A percentile compares a stretch with the other conserved stretches of the same genome.
Evolutionary conservation across 306 rosid species (phyloP).

Genomic region (Pyrus communis): DNA sequence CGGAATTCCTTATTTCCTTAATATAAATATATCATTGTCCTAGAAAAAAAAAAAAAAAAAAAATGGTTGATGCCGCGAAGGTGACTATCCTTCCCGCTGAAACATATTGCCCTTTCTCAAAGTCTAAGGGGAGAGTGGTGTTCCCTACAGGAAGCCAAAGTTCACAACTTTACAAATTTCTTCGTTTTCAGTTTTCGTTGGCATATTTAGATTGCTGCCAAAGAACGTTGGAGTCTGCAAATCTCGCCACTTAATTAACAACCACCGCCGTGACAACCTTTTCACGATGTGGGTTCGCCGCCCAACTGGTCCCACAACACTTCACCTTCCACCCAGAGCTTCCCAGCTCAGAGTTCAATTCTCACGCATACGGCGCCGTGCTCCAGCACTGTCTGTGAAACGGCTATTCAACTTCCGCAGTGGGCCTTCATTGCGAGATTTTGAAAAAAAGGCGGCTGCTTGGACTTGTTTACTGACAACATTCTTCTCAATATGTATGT

Average conservation of each 20-base stretch:
- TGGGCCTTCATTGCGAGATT: constrained; percentile 28
- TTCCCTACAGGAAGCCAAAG: background rate
- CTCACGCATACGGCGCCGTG: constrained; percentile 24
- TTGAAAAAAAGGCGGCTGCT: constrained; percentile 34
- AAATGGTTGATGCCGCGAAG: too few relatives aligned
- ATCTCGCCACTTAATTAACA: constrained; percentile 1
- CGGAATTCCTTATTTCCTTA: accelerated
- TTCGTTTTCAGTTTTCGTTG: background rate
- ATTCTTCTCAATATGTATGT: constrained; percentile 29
- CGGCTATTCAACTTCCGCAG: constrained; percentile 11
- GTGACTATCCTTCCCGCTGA: background rate
- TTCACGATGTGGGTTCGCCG: constrained; percentile 8
- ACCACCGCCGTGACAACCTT: background rate
- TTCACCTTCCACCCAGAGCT: background rate
- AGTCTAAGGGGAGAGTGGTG: background rate
- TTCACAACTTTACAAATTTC: background rate
- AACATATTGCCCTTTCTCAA: background rate
- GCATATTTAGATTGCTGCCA: constrained; percentile 20
- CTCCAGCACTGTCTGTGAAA: constrained; percentile 31
- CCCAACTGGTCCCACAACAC: constrained; percentile 7
- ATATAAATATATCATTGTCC: too few relatives aligned
- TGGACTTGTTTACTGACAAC: constrained; percentile 39
- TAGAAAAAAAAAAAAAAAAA: too few relatives aligned
- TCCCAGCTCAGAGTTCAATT: constrained; percentile 26
- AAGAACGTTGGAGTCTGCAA: background rate